Evolutionary conservation across 2,329 filamentous ascomycete species (phyloP), one percentile per base, ranked within the genome.

Genomic region (Cladosporium cucumerinum): DNA sequence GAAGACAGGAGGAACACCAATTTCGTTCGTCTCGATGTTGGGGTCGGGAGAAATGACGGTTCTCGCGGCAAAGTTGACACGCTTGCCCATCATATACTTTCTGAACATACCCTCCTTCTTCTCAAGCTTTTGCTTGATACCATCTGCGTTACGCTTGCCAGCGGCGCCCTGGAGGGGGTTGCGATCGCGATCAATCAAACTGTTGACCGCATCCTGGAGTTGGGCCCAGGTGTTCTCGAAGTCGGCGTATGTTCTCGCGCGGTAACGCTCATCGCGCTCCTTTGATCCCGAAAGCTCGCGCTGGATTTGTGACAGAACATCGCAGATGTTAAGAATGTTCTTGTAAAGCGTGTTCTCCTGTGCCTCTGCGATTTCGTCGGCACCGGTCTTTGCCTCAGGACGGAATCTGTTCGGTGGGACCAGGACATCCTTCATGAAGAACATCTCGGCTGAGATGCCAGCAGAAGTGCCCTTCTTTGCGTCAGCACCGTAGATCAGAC

Each of bases 81-180:
- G 93, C 83, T 99, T 99, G 67, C 95, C 95, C 95, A 99, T 99
- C 95, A 99, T 98, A 79, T 99, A 97, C 82, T 97, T 98, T 72
- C 95, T 86, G 83, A 99, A 99, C 32, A 99, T 84, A 69, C 95
- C 95, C 75, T 99, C 96, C 80, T 99, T 99, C 84, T 99, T 99
- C 80, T 99, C 95, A 30, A 99, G 84, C 75, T 93, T 90, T 76
- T 99, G 95, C 80, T 99, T 99, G 80, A 99, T 96, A 71, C 96
- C 95, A 68, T 97, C 93, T 67, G 96, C 91, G 61, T 92, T 90
- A 64, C 88, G 85, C 72, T 89, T 89, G 16, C 88, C 91, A 30
- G 92, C 91, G 21, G 87, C 84, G 60, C 92, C 92, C 69, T 90
- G 88, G 3, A 92, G 84, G 2, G 93, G 91, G 72, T 95, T 96